Base-by-base conservation (phyloP, 2,329 filamentous ascomycete genomes). In the Mollisia scopiformis region DNA sequence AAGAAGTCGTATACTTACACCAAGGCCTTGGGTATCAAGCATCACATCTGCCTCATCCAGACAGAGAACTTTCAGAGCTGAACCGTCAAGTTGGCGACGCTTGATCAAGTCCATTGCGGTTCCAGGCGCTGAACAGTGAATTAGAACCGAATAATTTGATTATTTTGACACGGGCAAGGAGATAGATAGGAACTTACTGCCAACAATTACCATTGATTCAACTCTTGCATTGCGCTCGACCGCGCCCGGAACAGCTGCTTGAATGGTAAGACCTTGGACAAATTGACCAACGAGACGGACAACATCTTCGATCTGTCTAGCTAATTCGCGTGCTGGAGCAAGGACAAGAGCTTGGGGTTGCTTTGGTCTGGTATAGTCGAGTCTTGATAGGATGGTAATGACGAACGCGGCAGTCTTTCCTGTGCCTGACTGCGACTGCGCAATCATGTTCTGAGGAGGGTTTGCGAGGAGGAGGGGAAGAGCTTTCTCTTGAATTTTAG, bases 31-130 rank as follows among this genome's bases (percentile, higher is more conserved):
- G 77, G 94, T 90, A 73, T 98, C 95, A 62, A 99, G 81, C 95
- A 99, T 99, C 79, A 97, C 98, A 79, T 99, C 95, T 59, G 95
- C 95, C 79, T 99, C 95, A 72, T 99, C 95, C 56, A 99, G 84
- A 58, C 97, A 94, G 63, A 99, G 84, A 8, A 96, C 85, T 75
- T 88, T 91, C 68, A 99, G 81, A 60, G 87, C 78, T 19, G 83
- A 85, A 0, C 87, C 77, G 68, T 96, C 86, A 66, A 99, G 84
- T 72, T 91, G 84, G 67, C 87, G 84, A 70, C 88, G 87, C 71
- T 89, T 88, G 71, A 97, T 89, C 70, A 95, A 82, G 72, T 98
- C 95, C 80, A 90, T 89, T 52, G 95, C 92, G 0, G 94, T 98
- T 58, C 95, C 95, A 0, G 95, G 95, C 1, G 95, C n/a, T n/a